A percentile compares a stretch with the other conserved stretches of the same genome.
phyloP scores from a whole-genome alignment of 192 early-diverging fungal genomes.

The Linnemannia hyalina region DNA sequence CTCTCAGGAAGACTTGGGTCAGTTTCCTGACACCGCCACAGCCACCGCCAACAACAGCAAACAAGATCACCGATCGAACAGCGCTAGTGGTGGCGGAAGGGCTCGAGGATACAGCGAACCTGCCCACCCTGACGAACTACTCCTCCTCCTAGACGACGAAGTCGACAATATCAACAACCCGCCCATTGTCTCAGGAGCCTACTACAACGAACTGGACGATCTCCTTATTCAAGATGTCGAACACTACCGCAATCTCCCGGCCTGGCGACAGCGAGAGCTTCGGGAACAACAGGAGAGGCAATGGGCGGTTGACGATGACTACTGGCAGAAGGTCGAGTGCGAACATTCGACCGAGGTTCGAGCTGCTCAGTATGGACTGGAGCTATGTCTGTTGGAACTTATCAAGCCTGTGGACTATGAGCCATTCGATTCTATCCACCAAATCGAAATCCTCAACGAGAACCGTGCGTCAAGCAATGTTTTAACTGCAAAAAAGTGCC shows the following conservation, averaged over 20 bases:
- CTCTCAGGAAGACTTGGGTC: neutral
- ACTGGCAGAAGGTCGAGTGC: constrained; percentile 30
- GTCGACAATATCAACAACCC: neutral
- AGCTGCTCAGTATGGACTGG: constrained; percentile 24
- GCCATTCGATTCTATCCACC: constrained; percentile 9
- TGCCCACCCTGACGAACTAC: neutral
- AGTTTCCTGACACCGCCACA: neutral
- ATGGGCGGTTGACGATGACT: constrained; percentile 27
- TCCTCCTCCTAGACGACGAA: neutral
- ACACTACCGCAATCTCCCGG: neutral
- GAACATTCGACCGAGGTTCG: constrained; percentile 8
- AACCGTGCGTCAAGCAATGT: constrained; percentile 17
- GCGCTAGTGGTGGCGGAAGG: neutral
- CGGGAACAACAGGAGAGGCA: neutral
- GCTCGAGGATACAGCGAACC: neutral
- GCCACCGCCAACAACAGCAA: neutral
- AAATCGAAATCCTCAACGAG: constrained; percentile 25
- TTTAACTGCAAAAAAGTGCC: neutral
- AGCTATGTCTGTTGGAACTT: constrained; percentile 23
- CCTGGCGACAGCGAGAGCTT: neutral
- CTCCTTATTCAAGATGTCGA: neutral
- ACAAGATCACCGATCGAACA: neutral
- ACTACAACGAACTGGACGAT: neutral
- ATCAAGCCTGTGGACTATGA: constrained; percentile 30
- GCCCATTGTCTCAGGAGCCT: neutral